phyloP scores from a whole-genome alignment of 306 rosid species.

The Fragaria ananassa region DNA sequence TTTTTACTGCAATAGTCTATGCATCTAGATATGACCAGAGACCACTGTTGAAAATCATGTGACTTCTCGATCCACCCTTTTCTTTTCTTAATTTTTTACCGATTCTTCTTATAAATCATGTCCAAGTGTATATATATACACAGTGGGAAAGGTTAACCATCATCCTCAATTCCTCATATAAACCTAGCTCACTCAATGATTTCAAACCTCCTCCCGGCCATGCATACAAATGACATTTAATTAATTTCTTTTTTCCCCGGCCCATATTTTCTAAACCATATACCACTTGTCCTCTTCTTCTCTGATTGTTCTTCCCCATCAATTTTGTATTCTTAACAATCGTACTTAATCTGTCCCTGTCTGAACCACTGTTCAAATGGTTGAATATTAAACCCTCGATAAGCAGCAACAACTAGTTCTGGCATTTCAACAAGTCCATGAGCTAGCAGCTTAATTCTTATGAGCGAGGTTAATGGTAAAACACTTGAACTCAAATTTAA shows the following conservation, averaged over 20 bases:
- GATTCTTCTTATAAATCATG: conserved; percentile 16
- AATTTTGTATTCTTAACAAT: neutral
- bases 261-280: neutral
- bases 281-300: neutral
- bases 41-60: conserved; percentile 47
- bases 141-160: neutral
- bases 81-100: conserved; percentile 15
- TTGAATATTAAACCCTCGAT: neutral
- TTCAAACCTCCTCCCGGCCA: neutral
- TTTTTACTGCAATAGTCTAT: neutral
- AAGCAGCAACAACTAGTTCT: neutral
- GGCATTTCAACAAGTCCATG: neutral
- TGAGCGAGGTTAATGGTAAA: neutral
- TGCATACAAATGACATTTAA: neutral
- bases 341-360: neutral
- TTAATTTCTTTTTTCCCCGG: neutral
- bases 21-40: conserved; percentile 12
- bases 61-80: conserved; percentile 27
- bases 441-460: neutral
- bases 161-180: neutral
- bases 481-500: neutral
- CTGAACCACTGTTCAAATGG: neutral
- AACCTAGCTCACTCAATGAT: neutral
- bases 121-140: neutral
- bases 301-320: neutral